Evolutionary conservation across 2,329 filamentous ascomycete genomes (phyloP).

Genomic region (Chaetomiaceae sp.): DNA sequence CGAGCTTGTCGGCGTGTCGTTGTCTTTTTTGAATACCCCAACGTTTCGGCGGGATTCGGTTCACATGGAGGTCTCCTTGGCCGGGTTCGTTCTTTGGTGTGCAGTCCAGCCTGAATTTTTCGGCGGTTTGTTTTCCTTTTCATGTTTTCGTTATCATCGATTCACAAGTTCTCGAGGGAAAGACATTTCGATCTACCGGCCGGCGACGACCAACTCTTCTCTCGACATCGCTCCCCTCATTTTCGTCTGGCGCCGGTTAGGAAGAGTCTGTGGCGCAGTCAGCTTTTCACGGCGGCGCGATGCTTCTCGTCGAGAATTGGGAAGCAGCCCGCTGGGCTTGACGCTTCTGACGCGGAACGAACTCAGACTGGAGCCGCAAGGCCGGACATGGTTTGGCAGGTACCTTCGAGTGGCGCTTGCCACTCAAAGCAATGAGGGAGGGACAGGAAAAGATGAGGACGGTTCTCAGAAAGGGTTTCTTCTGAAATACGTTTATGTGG

Average conservation of each 20-base stretch:
- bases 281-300: conserved; percentile 3
- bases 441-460: conserved; percentile 2
- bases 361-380: conserved; percentile 21
- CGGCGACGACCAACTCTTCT: conserved; percentile 26
- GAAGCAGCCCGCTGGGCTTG: not conserved
- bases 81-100: too few relatives aligned
- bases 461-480: conserved; percentile 5
- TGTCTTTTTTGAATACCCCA: conserved; percentile 12
- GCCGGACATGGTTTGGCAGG: conserved; percentile 14
- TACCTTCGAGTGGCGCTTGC: conserved; percentile 15
- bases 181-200: conserved; percentile 25
- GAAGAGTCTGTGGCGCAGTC: conserved; percentile 15
- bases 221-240: not conserved
- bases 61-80: conserved; percentile 1
- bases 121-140: not conserved
- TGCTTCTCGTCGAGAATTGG: conserved; percentile 8
- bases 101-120: not conserved
- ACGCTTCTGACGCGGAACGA: conserved; percentile 4
- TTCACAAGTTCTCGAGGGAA: conserved; percentile 10
- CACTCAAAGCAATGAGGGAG: conserved; percentile 8
- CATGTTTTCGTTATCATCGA: conserved; percentile 8
- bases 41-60: conserved; percentile 2
- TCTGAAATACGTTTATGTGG: conserved; percentile 7
- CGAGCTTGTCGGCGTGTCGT: conserved; percentile 11
- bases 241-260: not conserved